Percentiles rank a stretch among this genome's conserved stretches.
Conservation (phyloP, 495 filamentous ascomycete genomes). For the Ramalina peruviana region DNA sequence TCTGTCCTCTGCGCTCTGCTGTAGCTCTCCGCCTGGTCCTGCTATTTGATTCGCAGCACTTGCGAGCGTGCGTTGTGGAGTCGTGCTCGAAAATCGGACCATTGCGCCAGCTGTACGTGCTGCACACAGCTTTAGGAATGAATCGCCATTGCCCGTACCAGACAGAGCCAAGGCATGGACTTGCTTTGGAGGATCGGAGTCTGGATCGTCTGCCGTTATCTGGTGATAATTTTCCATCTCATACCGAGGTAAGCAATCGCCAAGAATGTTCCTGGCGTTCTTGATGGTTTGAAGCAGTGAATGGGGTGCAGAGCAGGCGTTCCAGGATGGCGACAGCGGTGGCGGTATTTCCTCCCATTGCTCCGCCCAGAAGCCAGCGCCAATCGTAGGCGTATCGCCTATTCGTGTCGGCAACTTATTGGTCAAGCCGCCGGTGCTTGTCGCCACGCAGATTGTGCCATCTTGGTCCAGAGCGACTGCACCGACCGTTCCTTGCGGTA, state of each 20-base stretch:
- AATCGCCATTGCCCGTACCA: conserved; percentile 83
- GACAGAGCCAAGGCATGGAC: conserved; percentile 54
- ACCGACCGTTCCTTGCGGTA: conserved; percentile 75
- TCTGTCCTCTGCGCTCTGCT: conserved; percentile 57
- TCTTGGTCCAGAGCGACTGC: conserved; percentile 63
- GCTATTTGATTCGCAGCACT: conserved; percentile 46
- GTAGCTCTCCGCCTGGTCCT: conserved; percentile 60
- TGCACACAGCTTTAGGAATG: conserved; percentile 64
- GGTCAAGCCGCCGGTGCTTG: conserved; percentile 76
- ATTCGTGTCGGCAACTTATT: conserved; percentile 79
- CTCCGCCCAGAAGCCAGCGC: conserved; percentile 85
- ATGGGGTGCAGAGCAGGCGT: neutral
- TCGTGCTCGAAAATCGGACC: conserved; percentile 41
- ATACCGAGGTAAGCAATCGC: conserved; percentile 1
- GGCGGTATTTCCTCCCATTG: conserved; percentile 36
- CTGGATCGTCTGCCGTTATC: neutral
- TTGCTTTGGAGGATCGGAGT: neutral
- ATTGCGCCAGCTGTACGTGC: conserved; percentile 60
- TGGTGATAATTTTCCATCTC: conserved; percentile 4
- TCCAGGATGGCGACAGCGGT: neutral
- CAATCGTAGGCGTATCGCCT: conserved; percentile 76
- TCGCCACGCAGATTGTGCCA: conserved; percentile 64
- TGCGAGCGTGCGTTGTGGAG: conserved; percentile 16
- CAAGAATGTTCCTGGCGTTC: neutral
- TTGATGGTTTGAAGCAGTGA: neutral